Evolutionary conservation across 2,329 filamentous ascomycete genomes (phyloP).

Genomic region (Stagonosporopsis cucurbitacearum): DNA sequence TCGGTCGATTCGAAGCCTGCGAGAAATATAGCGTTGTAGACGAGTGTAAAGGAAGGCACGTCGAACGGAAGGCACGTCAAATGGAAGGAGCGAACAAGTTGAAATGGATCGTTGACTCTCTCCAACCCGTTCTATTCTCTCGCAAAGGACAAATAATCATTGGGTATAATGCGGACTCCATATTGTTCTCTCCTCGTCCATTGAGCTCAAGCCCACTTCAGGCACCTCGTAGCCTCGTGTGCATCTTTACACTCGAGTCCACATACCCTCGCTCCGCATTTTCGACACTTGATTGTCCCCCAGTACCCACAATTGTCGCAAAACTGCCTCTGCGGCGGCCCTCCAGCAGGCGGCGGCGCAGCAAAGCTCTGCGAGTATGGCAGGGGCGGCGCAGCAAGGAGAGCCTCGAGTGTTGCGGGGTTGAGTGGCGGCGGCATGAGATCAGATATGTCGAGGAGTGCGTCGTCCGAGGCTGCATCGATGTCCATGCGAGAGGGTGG

Average conservation of each 20-base stretch:
- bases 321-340: slow-evolving; percentile 66
- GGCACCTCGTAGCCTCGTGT: slow-evolving; percentile 71
- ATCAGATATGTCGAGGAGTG: slow-evolving; percentile 61
- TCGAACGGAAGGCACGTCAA: slow-evolving; percentile 5
- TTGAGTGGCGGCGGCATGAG: slow-evolving; percentile 65
- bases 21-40: slow-evolving; percentile 30
- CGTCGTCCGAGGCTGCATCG: slow-evolving; percentile 50
- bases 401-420: slow-evolving; percentile 66
- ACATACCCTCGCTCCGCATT: slow-evolving; percentile 80
- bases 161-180: slow-evolving; percentile 23
- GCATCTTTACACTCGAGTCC: slow-evolving; percentile 75
- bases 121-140: not conserved
- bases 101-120: not conserved
- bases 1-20: slow-evolving; percentile 25
- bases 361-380: slow-evolving; percentile 69
- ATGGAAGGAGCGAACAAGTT: not conserved
- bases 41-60: too few relatives aligned
- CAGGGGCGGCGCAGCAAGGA: slow-evolving; percentile 70
- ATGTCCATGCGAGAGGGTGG: slow-evolving; percentile 18
- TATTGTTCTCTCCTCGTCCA: not conserved
- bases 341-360: slow-evolving; percentile 48
- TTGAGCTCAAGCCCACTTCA: slow-evolving; percentile 43
- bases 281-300: slow-evolving; percentile 76
- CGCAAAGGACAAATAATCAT: not conserved
- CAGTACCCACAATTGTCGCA: slow-evolving; percentile 85